Conservation (phyloP, 192 early-diverging fungal genomes). For the Coemansia sp. region DNA sequence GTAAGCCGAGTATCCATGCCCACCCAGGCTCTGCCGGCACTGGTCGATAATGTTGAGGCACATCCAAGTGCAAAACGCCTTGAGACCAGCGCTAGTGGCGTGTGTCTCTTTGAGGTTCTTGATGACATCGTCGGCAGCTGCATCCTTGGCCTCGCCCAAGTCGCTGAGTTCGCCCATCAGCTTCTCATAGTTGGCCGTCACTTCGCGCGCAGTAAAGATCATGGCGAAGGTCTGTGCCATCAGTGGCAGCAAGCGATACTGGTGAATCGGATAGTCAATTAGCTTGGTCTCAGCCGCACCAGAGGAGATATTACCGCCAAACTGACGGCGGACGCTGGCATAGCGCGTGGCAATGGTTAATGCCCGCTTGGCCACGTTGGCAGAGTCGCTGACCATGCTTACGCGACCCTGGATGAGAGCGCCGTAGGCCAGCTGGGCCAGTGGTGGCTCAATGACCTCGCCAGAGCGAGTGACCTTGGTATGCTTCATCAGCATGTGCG, state of each 20-base stretch:
- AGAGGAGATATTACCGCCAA: slow-evolving; percentile 58
- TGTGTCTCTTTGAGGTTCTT: slow-evolving; percentile 89
- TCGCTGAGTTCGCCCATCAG: slow-evolving; percentile 77
- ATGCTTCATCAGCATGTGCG: slow-evolving; percentile 93
- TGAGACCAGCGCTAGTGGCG: slow-evolving; percentile 87
- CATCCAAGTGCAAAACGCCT: slow-evolving; percentile 93
- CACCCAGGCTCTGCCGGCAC: slow-evolving; percentile 87
- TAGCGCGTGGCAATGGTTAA: slow-evolving; percentile 90
- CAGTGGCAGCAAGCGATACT: slow-evolving; percentile 90
- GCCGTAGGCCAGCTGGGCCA: slow-evolving; percentile 85
- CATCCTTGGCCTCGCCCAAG: slow-evolving; percentile 62
- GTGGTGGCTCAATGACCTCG: slow-evolving; percentile 75
- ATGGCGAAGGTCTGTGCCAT: slow-evolving; percentile 89
- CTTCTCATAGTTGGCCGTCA: slow-evolving; percentile 70
- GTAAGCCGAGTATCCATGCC: slow-evolving; percentile 92
- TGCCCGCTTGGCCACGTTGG: slow-evolving; percentile 85
- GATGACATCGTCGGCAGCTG: slow-evolving; percentile 58
- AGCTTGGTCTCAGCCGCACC: slow-evolving; percentile 81
- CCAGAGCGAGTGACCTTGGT: slow-evolving; percentile 82
- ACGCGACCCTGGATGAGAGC: slow-evolving; percentile 85
- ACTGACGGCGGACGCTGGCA: slow-evolving; percentile 89
- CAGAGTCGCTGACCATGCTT: slow-evolving; percentile 82
- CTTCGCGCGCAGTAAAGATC: slow-evolving; percentile 87
- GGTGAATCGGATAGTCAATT: slow-evolving; percentile 92
- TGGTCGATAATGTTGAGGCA: slow-evolving; percentile 88